Evolutionary conservation across 495 filamentous ascomycete genomes (phyloP), one percentile per base, ranked within the genome.

Genomic region (Hypoxylon lienhwacheense): DNA sequence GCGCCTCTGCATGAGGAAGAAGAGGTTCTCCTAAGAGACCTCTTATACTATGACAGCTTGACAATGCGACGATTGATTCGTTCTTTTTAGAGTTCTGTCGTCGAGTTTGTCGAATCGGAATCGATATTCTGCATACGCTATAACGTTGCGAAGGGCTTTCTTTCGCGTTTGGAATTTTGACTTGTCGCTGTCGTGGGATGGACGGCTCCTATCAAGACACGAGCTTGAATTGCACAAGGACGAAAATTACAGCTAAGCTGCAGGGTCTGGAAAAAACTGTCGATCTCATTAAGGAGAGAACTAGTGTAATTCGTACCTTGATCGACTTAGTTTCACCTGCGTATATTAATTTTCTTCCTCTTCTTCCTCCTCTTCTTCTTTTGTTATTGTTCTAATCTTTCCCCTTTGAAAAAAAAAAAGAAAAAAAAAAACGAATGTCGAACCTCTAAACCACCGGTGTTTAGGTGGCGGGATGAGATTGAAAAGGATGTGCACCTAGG

Each of bases 1-100:
- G 66, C 68, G 73, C 66, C 70, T 75, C 71, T 71, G 75, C 75
- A 78, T 77, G 62, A 53, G 56, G 61, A 64, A 53, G 44, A 60
- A 57, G 58, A 63, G 54, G 64, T 63, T 69, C 59, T 66, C 58
- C 56, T 50, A 59, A 64, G 60, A 66, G 61, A 60, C 60, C 66
- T 62, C 59, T 67, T 64, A 42, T 61, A 28, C 53, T 40, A 54
- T 28, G 15, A 46, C 35, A 24, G 26, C 40, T 47, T 22, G 26
- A 33, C 41, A 19, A 50, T 49, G 39, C 34, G 39, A 47, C 15
- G 11, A 34, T n/a, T 26, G 56, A 49, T 36, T 34, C 12, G n/a
- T 44, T 43, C 7, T 55, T 7, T 25, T 44, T 55, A 49, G 25
- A 45, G 43, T 41, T 19, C 60, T 64, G 47, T 29, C 37, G 19